A percentile compares a stretch with the other conserved stretches of the same genome.
phyloP scores from a whole-genome alignment of 441 rosid genomes.

The Populus hybrid region DNA sequence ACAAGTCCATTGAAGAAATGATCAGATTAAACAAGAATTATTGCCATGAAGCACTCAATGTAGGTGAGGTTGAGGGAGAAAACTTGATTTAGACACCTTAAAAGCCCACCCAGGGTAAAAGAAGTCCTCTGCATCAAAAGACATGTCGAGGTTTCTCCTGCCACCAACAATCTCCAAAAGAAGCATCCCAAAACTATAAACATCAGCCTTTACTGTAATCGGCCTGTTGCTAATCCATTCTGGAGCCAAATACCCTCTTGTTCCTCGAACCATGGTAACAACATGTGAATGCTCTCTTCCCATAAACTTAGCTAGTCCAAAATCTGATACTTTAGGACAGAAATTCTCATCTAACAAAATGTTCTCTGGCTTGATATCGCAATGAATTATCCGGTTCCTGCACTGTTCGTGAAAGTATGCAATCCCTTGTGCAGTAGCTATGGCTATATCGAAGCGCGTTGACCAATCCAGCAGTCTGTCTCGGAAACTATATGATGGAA shows the following conservation, averaged over 20 bases:
- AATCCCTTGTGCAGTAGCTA: conserved; percentile 79
- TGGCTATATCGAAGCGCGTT: conserved; percentile 64
- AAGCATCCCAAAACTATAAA: conserved; percentile 93
- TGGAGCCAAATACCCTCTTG: conserved; percentile 90
- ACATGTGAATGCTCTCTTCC: conserved; percentile 91
- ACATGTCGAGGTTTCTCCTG: conserved; percentile 86
- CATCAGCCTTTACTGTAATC: no score
- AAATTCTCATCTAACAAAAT: conserved; percentile 68
- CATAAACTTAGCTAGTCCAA: conserved; percentile 90
- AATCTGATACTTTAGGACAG: conserved; percentile 86
- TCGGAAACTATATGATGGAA: conserved; percentile 38
- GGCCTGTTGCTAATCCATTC: conserved; percentile 93
- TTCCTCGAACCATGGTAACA: conserved; percentile 88
- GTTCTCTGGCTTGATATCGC: conserved; percentile 90
- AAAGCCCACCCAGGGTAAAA: conserved; percentile 89
- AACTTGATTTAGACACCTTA: conserved; percentile 37
- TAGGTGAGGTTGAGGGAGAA: not conserved
- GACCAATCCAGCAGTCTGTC: conserved; percentile 61
- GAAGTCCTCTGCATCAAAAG: conserved; percentile 62
- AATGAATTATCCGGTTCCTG: conserved; percentile 82
- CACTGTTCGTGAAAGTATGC: conserved; percentile 94
- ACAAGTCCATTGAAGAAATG: not conserved
- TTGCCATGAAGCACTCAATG: not conserved
- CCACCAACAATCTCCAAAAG: conserved; percentile 88
- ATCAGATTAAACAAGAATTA: not conserved